Evolutionary conservation across 441 rosid species (phyloP).

Genomic region (Metrosideros polymorpha): DNA sequence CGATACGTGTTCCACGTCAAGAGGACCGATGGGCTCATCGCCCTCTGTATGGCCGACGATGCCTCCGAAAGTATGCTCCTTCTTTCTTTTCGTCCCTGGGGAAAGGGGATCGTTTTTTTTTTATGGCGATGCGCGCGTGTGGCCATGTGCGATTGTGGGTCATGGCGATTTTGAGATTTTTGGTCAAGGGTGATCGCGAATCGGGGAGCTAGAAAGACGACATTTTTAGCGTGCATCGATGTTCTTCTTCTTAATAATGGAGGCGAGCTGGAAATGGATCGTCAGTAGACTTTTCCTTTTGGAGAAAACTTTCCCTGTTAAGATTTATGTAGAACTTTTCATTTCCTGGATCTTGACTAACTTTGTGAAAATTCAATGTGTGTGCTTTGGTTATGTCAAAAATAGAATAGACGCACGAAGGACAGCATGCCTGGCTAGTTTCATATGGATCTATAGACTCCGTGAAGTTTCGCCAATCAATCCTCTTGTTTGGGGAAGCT

Average conservation of each 20-base stretch:
- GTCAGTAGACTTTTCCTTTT: background rate
- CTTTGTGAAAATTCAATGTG: background rate
- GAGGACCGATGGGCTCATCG: constrained; percentile 91
- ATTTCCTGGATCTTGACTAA: background rate
- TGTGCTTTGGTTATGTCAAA: background rate
- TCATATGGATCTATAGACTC: background rate
- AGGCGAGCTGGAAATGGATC: background rate
- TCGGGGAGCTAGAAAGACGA: background rate
- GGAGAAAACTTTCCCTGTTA: rapidly evolving
- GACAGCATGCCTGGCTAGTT: background rate
- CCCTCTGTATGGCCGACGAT: constrained; percentile 92
- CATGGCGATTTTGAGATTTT: background rate
- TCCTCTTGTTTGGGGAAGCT: background rate
- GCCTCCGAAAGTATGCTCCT: constrained; percentile 58
- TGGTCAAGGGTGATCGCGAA: background rate
- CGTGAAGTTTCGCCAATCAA: background rate
- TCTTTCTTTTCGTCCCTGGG: background rate
- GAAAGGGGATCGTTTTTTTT: background rate
- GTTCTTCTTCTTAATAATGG: background rate
- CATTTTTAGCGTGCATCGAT: background rate
- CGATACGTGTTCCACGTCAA: constrained; percentile 84
- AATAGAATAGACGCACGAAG: background rate
- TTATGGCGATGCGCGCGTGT: background rate
- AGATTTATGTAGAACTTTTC: background rate
- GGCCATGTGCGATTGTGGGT: background rate